phyloP scores from a whole-genome alignment of 1,284 basidiomycete genomes.

The Exsudoporus floridanus region DNA sequence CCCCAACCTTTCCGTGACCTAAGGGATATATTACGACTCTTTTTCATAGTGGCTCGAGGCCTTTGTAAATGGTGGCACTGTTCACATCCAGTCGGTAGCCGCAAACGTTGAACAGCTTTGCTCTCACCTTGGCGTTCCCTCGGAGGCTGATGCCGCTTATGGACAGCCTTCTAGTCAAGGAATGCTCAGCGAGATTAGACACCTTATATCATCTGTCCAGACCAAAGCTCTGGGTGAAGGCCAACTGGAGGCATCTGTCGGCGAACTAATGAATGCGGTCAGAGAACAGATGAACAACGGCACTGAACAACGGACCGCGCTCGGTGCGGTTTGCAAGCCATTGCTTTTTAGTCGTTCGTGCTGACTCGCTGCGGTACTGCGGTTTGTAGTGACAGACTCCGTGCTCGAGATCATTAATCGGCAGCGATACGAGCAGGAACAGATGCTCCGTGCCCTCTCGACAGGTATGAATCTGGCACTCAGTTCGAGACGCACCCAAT shows the following conservation, averaged over 20 bases:
- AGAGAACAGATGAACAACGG: constrained; percentile 31
- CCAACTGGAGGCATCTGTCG: constrained; percentile 25
- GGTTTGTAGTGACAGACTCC: constrained; percentile 50
- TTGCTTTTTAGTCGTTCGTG: not conserved
- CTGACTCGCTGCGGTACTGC: not conserved
- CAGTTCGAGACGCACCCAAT: not conserved
- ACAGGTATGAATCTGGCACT: constrained; percentile 44
- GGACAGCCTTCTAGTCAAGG: constrained; percentile 12
- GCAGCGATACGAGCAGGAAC: constrained; percentile 70
- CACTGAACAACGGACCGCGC: constrained; percentile 25
- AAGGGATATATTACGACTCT: not conserved
- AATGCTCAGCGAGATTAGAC: constrained; percentile 28
- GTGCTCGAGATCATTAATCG: constrained; percentile 61
- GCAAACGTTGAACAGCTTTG: constrained; percentile 61
- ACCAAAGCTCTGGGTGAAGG: constrained; percentile 22
- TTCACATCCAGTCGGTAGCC: constrained; percentile 65
- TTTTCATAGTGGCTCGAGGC: constrained; percentile 76
- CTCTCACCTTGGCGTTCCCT: constrained; percentile 41
- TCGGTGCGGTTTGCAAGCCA: constrained; percentile 25
- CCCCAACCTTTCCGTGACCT: not conserved
- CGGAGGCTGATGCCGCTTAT: constrained; percentile 11
- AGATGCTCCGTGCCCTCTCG: constrained; percentile 61
- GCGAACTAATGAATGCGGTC: constrained; percentile 26
- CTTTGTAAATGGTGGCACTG: constrained; percentile 72
- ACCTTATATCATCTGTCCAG: constrained; percentile 25